Evolutionary conservation across 1,284 basidiomycete genomes (phyloP).

Genomic region (Austroboletus rostrupii): DNA sequence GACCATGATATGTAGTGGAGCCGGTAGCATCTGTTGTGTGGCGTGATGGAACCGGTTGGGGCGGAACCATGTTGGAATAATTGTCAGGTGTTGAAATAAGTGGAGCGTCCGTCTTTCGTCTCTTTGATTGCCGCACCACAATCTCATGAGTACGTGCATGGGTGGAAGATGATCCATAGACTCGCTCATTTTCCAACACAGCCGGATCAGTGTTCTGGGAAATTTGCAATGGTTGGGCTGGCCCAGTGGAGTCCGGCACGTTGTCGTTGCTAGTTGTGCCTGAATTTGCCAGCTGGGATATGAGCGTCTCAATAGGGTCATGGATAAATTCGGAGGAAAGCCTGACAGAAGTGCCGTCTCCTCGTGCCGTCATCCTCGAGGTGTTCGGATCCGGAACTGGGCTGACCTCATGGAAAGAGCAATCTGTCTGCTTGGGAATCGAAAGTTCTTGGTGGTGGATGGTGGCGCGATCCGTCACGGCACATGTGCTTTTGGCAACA

Average conservation of each 20-base stretch:
- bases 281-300: background rate
- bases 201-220: constrained; percentile 3
- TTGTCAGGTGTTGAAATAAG: background rate
- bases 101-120: background rate
- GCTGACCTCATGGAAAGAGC: background rate
- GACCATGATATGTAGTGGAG: constrained; percentile 12
- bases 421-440: background rate
- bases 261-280: background rate
- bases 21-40: background rate
- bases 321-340: background rate
- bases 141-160: background rate
- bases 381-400: background rate
- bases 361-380: constrained; percentile 6
- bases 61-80: constrained; percentile 3
- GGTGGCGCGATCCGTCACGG: background rate
- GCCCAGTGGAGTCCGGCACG: constrained; percentile 11
- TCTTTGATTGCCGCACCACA: background rate
- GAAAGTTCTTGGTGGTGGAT: constrained; percentile 6
- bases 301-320: background rate
- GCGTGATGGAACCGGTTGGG: background rate
- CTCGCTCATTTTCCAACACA: constrained; percentile 1
- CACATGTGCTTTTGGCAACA: background rate
- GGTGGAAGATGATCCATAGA: background rate
- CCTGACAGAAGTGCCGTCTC: background rate
- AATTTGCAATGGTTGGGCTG: background rate